Evolutionary conservation across 208 protist species (phyloP), one percentile per base, ranked within the genome.

Genomic region (Crithidia thermophila): DNA sequence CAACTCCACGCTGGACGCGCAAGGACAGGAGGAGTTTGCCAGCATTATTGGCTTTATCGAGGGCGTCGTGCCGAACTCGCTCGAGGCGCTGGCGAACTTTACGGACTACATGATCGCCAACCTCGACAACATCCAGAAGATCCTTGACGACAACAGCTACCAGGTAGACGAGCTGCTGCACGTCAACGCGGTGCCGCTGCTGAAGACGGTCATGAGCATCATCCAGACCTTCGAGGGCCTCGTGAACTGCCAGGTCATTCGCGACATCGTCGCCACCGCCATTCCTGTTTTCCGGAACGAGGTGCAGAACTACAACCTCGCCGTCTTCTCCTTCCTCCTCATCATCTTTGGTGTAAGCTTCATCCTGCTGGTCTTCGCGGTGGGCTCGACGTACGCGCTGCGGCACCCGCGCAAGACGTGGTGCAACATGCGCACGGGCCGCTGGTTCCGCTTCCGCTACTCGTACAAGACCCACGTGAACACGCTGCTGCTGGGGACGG

Each of bases 381-480:
- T 20, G 9, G 39, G 49, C 8, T 37, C 67, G 11, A 53, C 67
- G 11, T 72, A 75, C 37, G 40, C 67, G 18, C 27, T 72, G 4
- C 31, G 37, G 13, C 47, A 77, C 65, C 76, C 69, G 5, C 76
- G 66, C 16, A 59, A 72, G 42, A 36, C 23, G 23, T 82, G 76
- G 76, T 77, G 67, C 61, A 62, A 69, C 37, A 62, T 69, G 25
- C 76, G 68, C 31, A 77, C 65, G 5, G 70, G 70, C 39, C 76
- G 76, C 53, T 82, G 70, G 69, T 82, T 82, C 47, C 76, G 76
- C 37, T 72, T 82, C 36, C 76, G 70, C 55, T 82, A 77, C 66
- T 69, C 50, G 36, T 77, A 74, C 70, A 66, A 71, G 40, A 60
- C 72, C 6, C 76, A 82, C 56, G 47, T 58, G 10, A 9, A 14